A percentile compares a stretch with the other conserved stretches of the same genome.
Conservation (phyloP, 2,329 filamentous ascomycete genomes). For the Cercospora nicotianae region DNA sequence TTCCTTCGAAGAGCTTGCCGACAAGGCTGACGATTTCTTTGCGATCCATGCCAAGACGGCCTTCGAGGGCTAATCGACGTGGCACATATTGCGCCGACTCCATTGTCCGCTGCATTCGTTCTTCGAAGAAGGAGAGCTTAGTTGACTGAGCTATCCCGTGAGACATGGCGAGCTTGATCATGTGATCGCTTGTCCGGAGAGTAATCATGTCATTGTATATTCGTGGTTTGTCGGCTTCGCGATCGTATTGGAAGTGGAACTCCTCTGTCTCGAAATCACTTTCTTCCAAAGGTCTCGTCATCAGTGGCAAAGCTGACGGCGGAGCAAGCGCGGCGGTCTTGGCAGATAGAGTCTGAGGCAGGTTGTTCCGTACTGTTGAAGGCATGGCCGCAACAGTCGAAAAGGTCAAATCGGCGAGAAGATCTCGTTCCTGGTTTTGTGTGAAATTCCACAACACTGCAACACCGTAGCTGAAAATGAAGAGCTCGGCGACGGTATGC, state of each 20-base stretch:
- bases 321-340: slow-evolving; percentile 33
- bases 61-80: slow-evolving; percentile 82
- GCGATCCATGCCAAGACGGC: slow-evolving; percentile 84
- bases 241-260: slow-evolving; percentile 97
- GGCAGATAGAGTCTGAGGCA: slow-evolving; percentile 25
- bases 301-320: slow-evolving; percentile 61
- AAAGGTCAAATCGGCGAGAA: slow-evolving; percentile 91
- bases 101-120: slow-evolving; percentile 94
- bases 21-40: slow-evolving; percentile 91
- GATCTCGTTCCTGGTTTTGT: slow-evolving; percentile 92
- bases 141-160: slow-evolving; percentile 97
- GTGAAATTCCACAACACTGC: slow-evolving; percentile 99
- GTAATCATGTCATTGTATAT: slow-evolving; percentile 99
- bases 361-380: slow-evolving; percentile 20
- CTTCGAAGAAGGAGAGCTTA: slow-evolving; percentile 93
- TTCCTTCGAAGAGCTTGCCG: slow-evolving; percentile 84
- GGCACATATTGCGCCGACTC: slow-evolving; percentile 88
- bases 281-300: slow-evolving; percentile 77
- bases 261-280: slow-evolving; percentile 96
- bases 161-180: slow-evolving; percentile 97
- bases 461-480: slow-evolving; percentile 94
- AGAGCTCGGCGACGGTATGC: slow-evolving; percentile 88
- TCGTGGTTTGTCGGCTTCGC: slow-evolving; percentile 77
- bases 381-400: slow-evolving; percentile 46
- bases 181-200: slow-evolving; percentile 88